phyloP scores from a whole-genome alignment of 805 yeast species.

The Starmerella apis region DNA sequence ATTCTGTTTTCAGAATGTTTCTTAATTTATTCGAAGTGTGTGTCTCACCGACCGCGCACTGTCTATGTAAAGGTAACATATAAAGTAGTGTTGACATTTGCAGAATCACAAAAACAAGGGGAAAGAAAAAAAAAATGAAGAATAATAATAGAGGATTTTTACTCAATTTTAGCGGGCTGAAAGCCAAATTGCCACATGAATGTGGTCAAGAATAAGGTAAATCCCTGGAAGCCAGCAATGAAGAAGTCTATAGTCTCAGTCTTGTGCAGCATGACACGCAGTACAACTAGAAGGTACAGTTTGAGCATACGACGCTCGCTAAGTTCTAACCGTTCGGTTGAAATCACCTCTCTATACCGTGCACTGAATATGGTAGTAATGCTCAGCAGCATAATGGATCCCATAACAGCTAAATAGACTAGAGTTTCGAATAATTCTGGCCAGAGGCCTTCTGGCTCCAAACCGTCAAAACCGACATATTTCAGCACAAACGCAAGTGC shows the following conservation, averaged over 20 bases:
- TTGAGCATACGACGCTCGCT: neutral
- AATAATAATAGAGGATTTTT: too few species aligned
- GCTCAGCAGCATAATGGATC: neutral
- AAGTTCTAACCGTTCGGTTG: neutral
- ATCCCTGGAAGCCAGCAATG: neutral
- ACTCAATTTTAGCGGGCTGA: neutral
- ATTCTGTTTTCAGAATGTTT: neutral
- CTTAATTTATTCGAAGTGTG: slow-evolving; percentile 5
- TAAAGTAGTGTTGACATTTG: neutral
- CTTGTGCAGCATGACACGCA: slow-evolving; percentile 1
- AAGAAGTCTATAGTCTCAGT: neutral
- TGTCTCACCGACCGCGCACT: too few species aligned
- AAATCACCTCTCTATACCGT: neutral
- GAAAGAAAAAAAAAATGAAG: too few species aligned
- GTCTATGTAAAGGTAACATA: neutral
- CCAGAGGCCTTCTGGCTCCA: neutral
- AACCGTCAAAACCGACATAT: neutral
- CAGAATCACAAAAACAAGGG: too few species aligned
- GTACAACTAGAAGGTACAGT: neutral
- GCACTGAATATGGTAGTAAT: neutral
- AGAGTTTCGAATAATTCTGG: neutral
- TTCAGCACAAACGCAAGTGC: neutral
- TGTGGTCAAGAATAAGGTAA: neutral
- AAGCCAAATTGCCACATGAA: neutral
- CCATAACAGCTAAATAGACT: neutral